These are phyloP conservation scores for Leishmania major DNA, from an alignment of 208 protist species.

Conservation along the genomic window DNA sequence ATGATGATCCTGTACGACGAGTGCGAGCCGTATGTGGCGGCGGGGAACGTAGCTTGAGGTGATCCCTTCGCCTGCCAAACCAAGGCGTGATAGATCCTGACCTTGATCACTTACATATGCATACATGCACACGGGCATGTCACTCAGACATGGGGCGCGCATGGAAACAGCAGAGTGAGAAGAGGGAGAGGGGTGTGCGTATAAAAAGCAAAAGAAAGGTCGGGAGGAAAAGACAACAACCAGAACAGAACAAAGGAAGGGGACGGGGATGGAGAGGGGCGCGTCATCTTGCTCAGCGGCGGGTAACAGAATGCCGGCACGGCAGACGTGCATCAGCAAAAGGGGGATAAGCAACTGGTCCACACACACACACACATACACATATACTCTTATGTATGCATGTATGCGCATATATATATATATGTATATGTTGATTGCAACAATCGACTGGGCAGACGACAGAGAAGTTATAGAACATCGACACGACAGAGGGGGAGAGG, in stretches of 20 bases:
- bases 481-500: not conserved
- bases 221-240: too few species aligned
- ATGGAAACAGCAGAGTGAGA: not conserved
- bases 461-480: not conserved
- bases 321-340: not conserved
- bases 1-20: not conserved
- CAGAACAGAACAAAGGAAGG: too few species aligned
- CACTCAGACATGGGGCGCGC: not conserved
- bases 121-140: conserved; percentile 7
- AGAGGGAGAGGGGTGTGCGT: not conserved
- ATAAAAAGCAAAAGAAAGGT: not conserved
- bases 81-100: not conserved
- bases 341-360: not conserved
- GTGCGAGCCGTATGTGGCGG: not conserved
- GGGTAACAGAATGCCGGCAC: not conserved
- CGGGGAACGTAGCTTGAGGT: not conserved
- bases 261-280: not conserved
- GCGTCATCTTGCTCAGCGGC: not conserved
- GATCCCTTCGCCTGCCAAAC: not conserved
- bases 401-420: not conserved
- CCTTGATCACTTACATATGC: conserved; percentile 6
- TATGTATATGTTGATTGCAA: not conserved
- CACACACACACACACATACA: conserved; percentile 4
- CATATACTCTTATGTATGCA: not conserved
- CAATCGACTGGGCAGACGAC: not conserved